Conservation (phyloP, 2,329 filamentous ascomycete genomes). For the Alternaria tenuissima region DNA sequence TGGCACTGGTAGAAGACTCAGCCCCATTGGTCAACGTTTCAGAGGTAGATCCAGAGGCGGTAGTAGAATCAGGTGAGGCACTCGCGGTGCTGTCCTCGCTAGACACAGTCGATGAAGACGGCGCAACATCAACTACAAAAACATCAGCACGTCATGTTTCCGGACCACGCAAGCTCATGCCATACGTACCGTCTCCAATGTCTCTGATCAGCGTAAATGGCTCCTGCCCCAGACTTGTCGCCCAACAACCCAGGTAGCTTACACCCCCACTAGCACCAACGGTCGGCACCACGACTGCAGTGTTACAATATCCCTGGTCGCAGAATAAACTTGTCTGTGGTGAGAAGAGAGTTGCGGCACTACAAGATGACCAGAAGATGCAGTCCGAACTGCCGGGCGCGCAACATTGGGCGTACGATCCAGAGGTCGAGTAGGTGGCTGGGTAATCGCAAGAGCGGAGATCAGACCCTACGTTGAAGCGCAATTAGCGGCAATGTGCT, state of each 20-base stretch:
- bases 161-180: not conserved
- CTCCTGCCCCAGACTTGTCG: conserved; percentile 27
- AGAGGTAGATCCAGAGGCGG: not conserved
- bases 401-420: conserved; percentile 36
- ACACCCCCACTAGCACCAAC: conserved; percentile 27
- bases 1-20: not conserved
- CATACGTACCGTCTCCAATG: not conserved
- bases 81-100: not conserved
- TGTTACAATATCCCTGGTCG: conserved; percentile 36
- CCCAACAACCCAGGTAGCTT: conserved; percentile 36
- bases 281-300: conserved; percentile 29
- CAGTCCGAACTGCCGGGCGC: conserved; percentile 14
- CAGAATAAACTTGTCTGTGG: conserved; percentile 31
- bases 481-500: no score
- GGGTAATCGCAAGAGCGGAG: conserved; percentile 35
- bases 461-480: conserved; percentile 25
- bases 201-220: not conserved
- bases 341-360: conserved; percentile 27
- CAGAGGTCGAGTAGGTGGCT: conserved; percentile 29
- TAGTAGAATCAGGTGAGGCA: not conserved
- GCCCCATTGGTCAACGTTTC: not conserved
- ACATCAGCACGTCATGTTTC: not conserved
- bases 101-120: not conserved
- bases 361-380: conserved; percentile 34
- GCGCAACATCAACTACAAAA: not conserved